These are phyloP conservation scores for Chrysoporthe puriensis DNA, from an alignment of 2,329 filamentous ascomycete species.

Conservation along the genomic window DNA sequence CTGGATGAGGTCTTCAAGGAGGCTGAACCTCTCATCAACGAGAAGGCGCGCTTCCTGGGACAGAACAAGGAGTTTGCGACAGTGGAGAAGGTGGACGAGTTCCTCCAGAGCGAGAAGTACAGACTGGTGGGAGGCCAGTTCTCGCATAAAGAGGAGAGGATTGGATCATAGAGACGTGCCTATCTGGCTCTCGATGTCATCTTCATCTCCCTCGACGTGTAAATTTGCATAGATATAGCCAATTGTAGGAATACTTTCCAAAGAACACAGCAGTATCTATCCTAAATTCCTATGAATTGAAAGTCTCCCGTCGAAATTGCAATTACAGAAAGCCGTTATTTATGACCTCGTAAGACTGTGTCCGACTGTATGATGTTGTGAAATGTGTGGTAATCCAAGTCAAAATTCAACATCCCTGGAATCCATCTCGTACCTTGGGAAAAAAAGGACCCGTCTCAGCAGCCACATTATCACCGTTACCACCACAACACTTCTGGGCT, in stretches of 20 bases:
- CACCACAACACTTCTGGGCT: neutral
- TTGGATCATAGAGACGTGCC: conserved; percentile 6
- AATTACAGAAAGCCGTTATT: neutral
- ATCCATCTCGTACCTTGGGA: neutral
- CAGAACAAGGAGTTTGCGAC: conserved; percentile 49
- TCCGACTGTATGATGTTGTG: neutral
- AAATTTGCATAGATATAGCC: conserved; percentile 11
- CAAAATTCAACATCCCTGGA: conserved; percentile 20
- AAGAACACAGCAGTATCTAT: neutral
- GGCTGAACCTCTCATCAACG: conserved; percentile 35
- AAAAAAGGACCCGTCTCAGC: neutral
- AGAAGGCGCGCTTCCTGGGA: conserved; percentile 23
- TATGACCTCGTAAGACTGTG: neutral
- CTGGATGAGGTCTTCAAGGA: conserved; percentile 55
- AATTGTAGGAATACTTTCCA: conserved; percentile 4
- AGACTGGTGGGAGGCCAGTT: conserved; percentile 39
- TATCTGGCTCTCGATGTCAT: neutral
- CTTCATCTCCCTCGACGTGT: conserved; percentile 5
- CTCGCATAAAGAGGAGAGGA: conserved; percentile 27
- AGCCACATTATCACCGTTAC: neutral
- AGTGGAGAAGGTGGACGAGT: conserved; percentile 60
- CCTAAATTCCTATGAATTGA: neutral
- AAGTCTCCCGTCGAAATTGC: neutral
- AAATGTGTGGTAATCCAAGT: neutral
- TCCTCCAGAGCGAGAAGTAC: conserved; percentile 57